These are phyloP conservation scores for Xerocomus spinulosus DNA, from an alignment of 768 basidiomycete species.

Conservation along the genomic window DNA sequence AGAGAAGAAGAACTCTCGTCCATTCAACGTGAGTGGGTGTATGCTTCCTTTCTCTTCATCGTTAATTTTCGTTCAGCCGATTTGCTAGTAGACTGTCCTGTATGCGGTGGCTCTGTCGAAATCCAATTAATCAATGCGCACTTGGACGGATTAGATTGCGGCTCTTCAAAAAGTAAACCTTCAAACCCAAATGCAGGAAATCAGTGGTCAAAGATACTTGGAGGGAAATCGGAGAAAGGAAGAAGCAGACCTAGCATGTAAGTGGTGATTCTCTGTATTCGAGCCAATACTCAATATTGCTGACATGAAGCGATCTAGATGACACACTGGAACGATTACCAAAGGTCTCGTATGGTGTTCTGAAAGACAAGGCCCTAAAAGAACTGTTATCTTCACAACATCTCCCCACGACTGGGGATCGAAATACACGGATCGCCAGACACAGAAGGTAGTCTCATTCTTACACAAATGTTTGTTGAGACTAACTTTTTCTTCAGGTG, in stretches of 20 bases:
- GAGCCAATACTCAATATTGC: slow-evolving; percentile 9
- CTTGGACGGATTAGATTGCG: slow-evolving; percentile 54
- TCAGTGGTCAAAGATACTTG: slow-evolving; percentile 44
- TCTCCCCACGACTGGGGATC: slow-evolving; percentile 50
- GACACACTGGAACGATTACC: slow-evolving; percentile 47
- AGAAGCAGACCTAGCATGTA: slow-evolving; percentile 37
- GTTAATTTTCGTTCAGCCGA: slow-evolving; percentile 24
- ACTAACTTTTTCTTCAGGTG: slow-evolving; percentile 41
- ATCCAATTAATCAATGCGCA: slow-evolving; percentile 56
- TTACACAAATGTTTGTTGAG: not conserved
- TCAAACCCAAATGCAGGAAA: slow-evolving; percentile 23
- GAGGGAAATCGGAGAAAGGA: slow-evolving; percentile 33
- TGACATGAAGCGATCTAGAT: slow-evolving; percentile 24
- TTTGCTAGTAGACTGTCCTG: slow-evolving; percentile 51
- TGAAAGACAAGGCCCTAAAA: slow-evolving; percentile 58
- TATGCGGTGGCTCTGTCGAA: slow-evolving; percentile 48
- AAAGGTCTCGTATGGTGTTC: slow-evolving; percentile 58
- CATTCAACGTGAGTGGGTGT: slow-evolving; percentile 14
- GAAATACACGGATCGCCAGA: slow-evolving; percentile 46
- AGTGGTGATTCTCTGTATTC: not conserved
- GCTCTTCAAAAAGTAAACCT: slow-evolving; percentile 23
- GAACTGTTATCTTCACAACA: slow-evolving; percentile 51
- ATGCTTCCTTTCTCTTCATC: slow-evolving; percentile 1
- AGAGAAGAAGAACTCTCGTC: slow-evolving; percentile 26
- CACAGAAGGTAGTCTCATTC: slow-evolving; percentile 47